A percentile compares a stretch with the other conserved stretches of the same genome.
Conservation (phyloP, 441 rosid genomes). For the Syzygium malaccense region DNA sequence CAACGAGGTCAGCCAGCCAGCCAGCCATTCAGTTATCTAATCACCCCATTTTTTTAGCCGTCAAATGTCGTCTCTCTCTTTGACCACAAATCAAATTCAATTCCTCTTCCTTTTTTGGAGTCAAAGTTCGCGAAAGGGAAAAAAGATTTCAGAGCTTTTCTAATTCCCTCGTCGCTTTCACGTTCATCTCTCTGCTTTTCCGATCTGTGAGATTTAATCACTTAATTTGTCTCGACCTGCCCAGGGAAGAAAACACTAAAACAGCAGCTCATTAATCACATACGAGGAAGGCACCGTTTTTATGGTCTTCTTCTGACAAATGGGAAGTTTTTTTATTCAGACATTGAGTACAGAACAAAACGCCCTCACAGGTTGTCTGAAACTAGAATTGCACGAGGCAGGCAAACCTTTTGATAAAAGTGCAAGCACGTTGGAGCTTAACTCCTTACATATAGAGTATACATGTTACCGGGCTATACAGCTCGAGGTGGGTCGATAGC, state of each 20-base stretch:
- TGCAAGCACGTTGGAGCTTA: not conserved
- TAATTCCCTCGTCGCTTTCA: not conserved
- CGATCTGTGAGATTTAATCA: not conserved
- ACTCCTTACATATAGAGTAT: not conserved
- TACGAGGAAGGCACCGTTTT: not conserved
- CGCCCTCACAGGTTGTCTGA: not conserved
- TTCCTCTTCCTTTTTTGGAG: not conserved
- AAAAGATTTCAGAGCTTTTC: not conserved
- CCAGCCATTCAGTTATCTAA: not conserved
- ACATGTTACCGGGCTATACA: not conserved
- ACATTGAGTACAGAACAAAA: not conserved
- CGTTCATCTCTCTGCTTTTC: not conserved
- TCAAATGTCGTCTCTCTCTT: not conserved
- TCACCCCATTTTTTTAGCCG: not conserved
- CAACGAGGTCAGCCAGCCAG: conserved; percentile 56
- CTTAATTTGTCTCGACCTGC: not conserved
- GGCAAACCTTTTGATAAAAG: not conserved
- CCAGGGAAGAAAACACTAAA: not conserved
- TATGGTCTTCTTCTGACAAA: not conserved
- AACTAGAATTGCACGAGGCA: not conserved
- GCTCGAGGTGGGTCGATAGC: not conserved
- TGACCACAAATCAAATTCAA: not conserved
- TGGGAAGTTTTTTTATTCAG: not conserved
- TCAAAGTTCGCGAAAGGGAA: not conserved
- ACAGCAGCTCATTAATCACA: not conserved